phyloP scores from a whole-genome alignment of 768 basidiomycete species.

The Heimioporus sp. region DNA sequence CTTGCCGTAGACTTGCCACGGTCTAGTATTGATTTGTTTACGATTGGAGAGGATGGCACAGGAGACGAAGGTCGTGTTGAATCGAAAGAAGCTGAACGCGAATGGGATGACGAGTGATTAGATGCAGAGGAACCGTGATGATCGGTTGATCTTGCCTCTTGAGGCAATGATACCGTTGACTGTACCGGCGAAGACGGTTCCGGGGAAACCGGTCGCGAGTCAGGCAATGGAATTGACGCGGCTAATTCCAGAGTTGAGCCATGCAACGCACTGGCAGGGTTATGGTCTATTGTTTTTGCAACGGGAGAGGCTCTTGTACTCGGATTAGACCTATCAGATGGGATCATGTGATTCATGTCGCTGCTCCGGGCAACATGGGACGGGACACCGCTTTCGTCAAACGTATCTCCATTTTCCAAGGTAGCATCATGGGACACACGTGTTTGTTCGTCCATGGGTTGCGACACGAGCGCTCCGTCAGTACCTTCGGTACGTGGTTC shows the following conservation, averaged over 20 bases:
- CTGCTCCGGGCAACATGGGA: not conserved
- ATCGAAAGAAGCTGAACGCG: constrained; percentile 9
- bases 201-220: constrained; percentile 19
- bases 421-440: not conserved
- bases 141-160: not conserved
- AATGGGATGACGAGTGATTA: not conserved
- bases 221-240: constrained; percentile 16
- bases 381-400: not conserved
- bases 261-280: no score
- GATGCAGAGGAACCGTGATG: not conserved
- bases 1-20: not conserved
- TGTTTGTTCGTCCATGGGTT: not conserved
- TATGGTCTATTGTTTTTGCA: not conserved
- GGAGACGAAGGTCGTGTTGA: not conserved
- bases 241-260: constrained; percentile 10
- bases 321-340: not conserved
- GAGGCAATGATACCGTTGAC: not conserved
- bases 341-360: not conserved
- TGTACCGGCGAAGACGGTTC: not conserved
- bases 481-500: not conserved
- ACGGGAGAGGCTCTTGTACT: not conserved
- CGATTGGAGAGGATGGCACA: not conserved
- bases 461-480: not conserved
- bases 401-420: not conserved
- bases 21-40: not conserved